A percentile compares a stretch with the other conserved stretches of the same genome.
phyloP scores from a whole-genome alignment of 352 stramenopile genomes.

The Phytophthora cactorum region DNA sequence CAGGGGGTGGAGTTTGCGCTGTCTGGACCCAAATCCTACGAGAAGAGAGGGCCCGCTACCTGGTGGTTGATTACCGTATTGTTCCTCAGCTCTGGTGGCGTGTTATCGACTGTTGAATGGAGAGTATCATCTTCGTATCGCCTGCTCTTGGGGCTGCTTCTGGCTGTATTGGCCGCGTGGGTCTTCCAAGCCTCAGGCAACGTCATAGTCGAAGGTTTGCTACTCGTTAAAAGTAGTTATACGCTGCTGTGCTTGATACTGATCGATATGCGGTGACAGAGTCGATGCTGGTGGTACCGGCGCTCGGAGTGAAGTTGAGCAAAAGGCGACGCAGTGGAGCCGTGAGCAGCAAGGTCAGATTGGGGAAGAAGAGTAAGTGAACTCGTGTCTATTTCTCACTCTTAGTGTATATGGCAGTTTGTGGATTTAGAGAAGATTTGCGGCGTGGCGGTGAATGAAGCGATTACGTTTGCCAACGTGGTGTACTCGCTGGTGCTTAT shows the following conservation, averaged over 20 bases:
- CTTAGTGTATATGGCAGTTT: conserved; percentile 19
- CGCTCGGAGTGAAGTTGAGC: conserved; percentile 75
- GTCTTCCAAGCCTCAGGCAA: conserved; percentile 23
- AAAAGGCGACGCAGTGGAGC: conserved; percentile 59
- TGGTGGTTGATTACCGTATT: conserved; percentile 26
- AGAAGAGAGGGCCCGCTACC: conserved; percentile 13
- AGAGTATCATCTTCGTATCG: conserved; percentile 24
- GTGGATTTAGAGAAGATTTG: conserved; percentile 51
- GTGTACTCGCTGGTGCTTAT: conserved; percentile 87
- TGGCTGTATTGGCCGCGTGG: conserved; percentile 23
- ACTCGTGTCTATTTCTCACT: neutral
- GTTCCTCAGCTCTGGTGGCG: conserved; percentile 16
- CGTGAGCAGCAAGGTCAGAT: conserved; percentile 28
- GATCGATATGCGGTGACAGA: conserved; percentile 41
- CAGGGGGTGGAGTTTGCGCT: conserved; percentile 67
- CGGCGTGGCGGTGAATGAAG: conserved; percentile 83
- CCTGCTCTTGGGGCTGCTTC: conserved; percentile 20
- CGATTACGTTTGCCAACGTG: conserved; percentile 78
- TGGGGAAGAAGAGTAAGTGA: neutral
- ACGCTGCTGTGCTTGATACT: conserved; percentile 1
- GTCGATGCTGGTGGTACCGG: conserved; percentile 75
- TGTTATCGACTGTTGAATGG: conserved; percentile 30
- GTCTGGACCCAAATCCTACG: conserved; percentile 15
- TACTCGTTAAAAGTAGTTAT: neutral
- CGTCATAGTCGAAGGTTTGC: conserved; percentile 40